These are phyloP conservation scores for Coniochaeta ligniaria DNA, from an alignment of 2,329 filamentous ascomycete species.

Conservation along the genomic window DNA sequence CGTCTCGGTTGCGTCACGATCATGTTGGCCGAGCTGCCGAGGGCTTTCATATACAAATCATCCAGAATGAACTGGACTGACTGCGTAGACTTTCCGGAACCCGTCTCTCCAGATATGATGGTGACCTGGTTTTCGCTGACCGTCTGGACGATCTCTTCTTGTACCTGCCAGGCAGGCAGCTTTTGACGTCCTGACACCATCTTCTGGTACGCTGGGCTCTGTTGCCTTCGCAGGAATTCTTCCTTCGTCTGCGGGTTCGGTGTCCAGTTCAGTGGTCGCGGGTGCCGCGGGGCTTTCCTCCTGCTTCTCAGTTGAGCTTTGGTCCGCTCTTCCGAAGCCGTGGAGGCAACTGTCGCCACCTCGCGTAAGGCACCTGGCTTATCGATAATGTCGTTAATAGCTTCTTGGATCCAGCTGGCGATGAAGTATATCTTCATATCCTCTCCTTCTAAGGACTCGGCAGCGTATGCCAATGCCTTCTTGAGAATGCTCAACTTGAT, in stretches of 20 bases:
- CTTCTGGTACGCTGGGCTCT: conserved; percentile 56
- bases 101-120: conserved; percentile 95
- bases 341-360: conserved; percentile 71
- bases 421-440: conserved; percentile 86
- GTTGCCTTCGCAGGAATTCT: conserved; percentile 65
- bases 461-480: conserved; percentile 64
- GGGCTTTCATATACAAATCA: conserved; percentile 69
- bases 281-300: conserved; percentile 34
- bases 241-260: conserved; percentile 52
- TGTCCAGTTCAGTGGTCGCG: conserved; percentile 57
- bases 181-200: conserved; percentile 68
- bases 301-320: conserved; percentile 13
- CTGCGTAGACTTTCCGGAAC: conserved; percentile 94
- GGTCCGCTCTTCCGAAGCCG: conserved; percentile 46
- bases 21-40: conserved; percentile 78
- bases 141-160: conserved; percentile 66
- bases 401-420: conserved; percentile 84
- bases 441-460: conserved; percentile 66
- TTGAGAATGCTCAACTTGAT: conserved; percentile 85
- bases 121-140: conserved; percentile 78
- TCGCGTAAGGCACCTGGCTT: conserved; percentile 78
- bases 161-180: conserved; percentile 82
- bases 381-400: conserved; percentile 75
- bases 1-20: conserved; percentile 92
- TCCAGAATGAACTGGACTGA: conserved; percentile 94